Percentiles rank a stretch among this genome's conserved stretches.
Conservation (phyloP, 2,329 filamentous ascomycete species). For the Cladosporium oxysporum region DNA sequence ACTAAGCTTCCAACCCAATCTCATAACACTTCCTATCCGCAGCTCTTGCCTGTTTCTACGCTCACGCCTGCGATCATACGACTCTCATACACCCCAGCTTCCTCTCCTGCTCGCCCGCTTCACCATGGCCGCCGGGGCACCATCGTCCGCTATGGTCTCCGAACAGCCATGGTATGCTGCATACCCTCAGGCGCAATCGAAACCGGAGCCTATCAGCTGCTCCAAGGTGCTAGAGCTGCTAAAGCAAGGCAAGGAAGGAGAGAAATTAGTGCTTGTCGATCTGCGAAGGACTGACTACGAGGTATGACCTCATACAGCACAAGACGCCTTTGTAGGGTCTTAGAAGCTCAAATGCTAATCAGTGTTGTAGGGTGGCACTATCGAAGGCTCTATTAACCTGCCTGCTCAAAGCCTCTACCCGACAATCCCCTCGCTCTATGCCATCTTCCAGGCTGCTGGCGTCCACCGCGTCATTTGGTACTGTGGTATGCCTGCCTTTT, state of each 20-base stretch:
- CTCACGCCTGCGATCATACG: too few species aligned
- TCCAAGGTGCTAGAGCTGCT: slow-evolving; percentile 2
- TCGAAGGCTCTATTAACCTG: slow-evolving; percentile 59
- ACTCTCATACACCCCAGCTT: too few species aligned
- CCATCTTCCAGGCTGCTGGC: slow-evolving; percentile 53
- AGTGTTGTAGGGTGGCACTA: slow-evolving; percentile 57
- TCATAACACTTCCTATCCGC: too few species aligned
- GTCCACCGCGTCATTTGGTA: slow-evolving; percentile 57
- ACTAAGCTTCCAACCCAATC: too few species aligned
- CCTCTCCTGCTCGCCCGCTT: too few species aligned
- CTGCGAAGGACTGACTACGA: slow-evolving; percentile 57
- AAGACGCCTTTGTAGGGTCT: too few species aligned
- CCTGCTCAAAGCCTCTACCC: slow-evolving; percentile 58
- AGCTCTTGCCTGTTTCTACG: too few species aligned
- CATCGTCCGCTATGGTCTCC: too few species aligned
- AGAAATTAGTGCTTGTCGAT: slow-evolving; percentile 41
- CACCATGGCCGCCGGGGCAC: not conserved
- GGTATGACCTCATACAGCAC: too few species aligned
- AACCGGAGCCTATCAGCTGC: not conserved
- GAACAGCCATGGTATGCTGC: slow-evolving; percentile 16
- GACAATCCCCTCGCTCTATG: slow-evolving; percentile 51
- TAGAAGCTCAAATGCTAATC: too few species aligned
- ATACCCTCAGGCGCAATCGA: slow-evolving; percentile 12
- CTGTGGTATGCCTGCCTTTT: slow-evolving; percentile 58
- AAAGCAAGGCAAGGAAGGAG: not conserved